Evolutionary conservation across 176 grass and related monocot genomes (phyloP).

Genomic region (Zoysia japonica): DNA sequence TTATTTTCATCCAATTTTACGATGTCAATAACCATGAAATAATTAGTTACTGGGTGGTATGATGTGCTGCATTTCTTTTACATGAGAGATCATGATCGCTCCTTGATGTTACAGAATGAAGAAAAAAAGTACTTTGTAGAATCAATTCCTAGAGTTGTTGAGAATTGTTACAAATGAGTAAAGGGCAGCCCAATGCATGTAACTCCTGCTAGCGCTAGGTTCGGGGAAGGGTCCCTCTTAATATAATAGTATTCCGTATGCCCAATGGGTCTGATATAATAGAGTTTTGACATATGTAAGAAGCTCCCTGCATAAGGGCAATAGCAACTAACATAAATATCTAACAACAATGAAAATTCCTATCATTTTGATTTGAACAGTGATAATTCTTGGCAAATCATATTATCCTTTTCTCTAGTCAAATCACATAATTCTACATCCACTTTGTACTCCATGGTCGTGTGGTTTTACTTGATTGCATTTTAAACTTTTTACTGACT

Average conservation of each 20-base stretch:
- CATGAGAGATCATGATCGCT: background rate
- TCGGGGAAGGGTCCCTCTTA: too few relatives aligned
- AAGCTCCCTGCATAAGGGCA: too few relatives aligned
- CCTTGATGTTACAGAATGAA: background rate
- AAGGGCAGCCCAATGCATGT: too few relatives aligned
- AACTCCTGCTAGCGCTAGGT: too few relatives aligned
- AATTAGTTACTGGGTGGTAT: background rate
- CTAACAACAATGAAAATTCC: background rate
- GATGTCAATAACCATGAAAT: constrained; percentile 5
- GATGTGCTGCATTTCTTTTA: background rate
- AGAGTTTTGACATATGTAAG: too few relatives aligned
- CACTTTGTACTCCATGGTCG: background rate
- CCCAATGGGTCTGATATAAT: too few relatives aligned
- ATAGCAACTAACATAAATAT: too few relatives aligned
- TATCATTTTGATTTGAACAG: background rate
- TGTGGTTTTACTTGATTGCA: constrained; percentile 31
- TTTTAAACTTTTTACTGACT: constrained; percentile 35
- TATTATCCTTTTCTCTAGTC: constrained; percentile 27
- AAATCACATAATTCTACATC: constrained; percentile 22
- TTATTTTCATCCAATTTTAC: constrained; percentile 22
- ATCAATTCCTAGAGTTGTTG: constrained; percentile 2
- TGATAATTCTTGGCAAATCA: background rate
- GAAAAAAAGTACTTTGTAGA: background rate
- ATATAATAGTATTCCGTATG: too few relatives aligned
- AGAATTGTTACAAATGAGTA: too few relatives aligned